Conservation (phyloP, 306 rosid species). For the Castanea sativa region DNA sequence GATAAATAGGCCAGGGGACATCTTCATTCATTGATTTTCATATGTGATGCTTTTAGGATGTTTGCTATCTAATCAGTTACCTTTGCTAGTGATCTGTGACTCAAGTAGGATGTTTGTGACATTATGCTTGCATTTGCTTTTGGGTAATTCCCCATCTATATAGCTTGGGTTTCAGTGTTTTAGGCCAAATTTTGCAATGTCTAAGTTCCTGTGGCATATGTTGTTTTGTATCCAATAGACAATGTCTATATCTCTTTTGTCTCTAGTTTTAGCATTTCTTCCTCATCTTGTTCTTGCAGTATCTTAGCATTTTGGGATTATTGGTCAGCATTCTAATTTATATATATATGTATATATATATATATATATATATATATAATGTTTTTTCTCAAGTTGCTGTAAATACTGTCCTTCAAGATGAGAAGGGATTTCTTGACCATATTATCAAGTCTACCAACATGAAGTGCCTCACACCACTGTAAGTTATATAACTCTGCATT, state of each 20-base stretch:
- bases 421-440: conserved; percentile 51
- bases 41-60: not conserved
- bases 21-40: not conserved
- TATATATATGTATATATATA: conserved; percentile 10
- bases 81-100: no score
- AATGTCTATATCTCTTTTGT: not conserved
- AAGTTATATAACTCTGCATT: no score
- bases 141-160: no score
- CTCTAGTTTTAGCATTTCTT: not conserved
- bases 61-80: not conserved
- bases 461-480: no score
- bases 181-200: no score
- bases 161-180: no score
- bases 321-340: not conserved
- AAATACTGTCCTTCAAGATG: conserved; percentile 68
- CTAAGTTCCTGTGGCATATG: no score
- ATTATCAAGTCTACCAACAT: no score
- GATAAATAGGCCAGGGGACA: not conserved
- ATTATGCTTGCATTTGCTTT: not conserved
- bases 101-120: no score
- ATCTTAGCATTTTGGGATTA: not conserved
- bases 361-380: not conserved
- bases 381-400: conserved; percentile 66
- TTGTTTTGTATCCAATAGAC: not conserved
- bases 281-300: not conserved